Conservation (phyloP, 164 flowering plant genomes). For the Chloranthus sessilifolius region DNA sequence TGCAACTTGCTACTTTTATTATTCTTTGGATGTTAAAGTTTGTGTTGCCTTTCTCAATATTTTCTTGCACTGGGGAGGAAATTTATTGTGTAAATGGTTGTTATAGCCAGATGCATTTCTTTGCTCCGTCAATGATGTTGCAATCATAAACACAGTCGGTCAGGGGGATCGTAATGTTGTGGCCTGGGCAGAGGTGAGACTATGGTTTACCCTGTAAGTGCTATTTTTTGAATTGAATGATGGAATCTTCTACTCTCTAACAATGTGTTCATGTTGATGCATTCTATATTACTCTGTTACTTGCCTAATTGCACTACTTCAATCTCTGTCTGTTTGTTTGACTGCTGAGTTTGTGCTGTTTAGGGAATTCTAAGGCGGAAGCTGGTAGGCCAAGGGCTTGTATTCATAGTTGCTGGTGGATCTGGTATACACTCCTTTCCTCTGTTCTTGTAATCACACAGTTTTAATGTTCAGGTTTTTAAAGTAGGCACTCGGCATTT, state of each 20-base stretch:
- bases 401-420: conserved; percentile 88
- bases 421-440: conserved; percentile 53
- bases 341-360: conserved; percentile 11
- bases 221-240: too few relatives aligned
- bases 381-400: conserved; percentile 91
- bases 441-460: background rate
- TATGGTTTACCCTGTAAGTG: background rate
- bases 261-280: conserved; percentile 8
- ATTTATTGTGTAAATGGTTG: conserved; percentile 19
- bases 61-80: background rate
- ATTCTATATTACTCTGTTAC: too few relatives aligned
- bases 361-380: conserved; percentile 90
- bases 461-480: background rate
- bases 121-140: conserved; percentile 91
- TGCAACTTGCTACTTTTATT: too few relatives aligned
- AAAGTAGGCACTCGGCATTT: too few relatives aligned
- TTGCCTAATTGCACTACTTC: background rate
- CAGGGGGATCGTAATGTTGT: conserved; percentile 70
- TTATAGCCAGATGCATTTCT: conserved; percentile 99
- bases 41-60: too few relatives aligned
- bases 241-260: too few relatives aligned
- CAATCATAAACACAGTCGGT: conserved; percentile 68
- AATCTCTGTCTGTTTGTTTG: conserved; percentile 1
- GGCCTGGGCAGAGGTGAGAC: conserved; percentile 70
- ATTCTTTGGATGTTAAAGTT: too few relatives aligned